A percentile compares a stretch with the other conserved stretches of the same genome.
These are phyloP conservation scores for Vicia villosa DNA, from an alignment of 306 rosid genomes.

Conservation along the genomic window DNA sequence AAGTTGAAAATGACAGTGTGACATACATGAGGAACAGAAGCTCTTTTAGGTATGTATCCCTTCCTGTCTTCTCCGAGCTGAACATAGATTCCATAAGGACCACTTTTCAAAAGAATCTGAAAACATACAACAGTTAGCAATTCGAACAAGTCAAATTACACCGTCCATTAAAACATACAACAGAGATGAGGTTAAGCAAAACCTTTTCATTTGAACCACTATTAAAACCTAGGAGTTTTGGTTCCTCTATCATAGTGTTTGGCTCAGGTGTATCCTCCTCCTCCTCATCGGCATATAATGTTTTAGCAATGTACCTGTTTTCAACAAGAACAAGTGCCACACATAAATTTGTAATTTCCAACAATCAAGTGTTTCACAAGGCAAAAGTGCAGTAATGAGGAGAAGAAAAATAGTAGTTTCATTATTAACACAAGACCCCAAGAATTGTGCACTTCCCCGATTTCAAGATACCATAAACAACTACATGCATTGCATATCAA, in stretches of 20 bases:
- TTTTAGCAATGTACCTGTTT: slow-evolving; percentile 86
- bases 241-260: slow-evolving; percentile 57
- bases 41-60: slow-evolving; percentile 73
- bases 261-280: slow-evolving; percentile 57
- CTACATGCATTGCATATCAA: too few relatives aligned
- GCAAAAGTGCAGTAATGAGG: not conserved
- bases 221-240: slow-evolving; percentile 69
- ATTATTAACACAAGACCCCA: too few relatives aligned
- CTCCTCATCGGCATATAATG: slow-evolving; percentile 69
- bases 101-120: slow-evolving; percentile 85
- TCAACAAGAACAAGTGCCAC: slow-evolving; percentile 38
- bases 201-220: slow-evolving; percentile 83
- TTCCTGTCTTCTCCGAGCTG: slow-evolving; percentile 96
- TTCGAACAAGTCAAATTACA: slow-evolving; percentile 30
- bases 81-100: slow-evolving; percentile 88
- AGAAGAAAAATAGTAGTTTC: not conserved
- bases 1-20: slow-evolving; percentile 27
- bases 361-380: not conserved
- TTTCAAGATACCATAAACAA: too few relatives aligned
- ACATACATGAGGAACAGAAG: slow-evolving; percentile 80
- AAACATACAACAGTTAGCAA: slow-evolving; percentile 32
- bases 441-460: too few relatives aligned
- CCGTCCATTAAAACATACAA: slow-evolving; percentile 6
- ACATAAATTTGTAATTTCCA: slow-evolving; percentile 10
- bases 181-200: slow-evolving; percentile 21